Evolutionary conservation across 306 rosid genomes (phyloP), one percentile per base, ranked within the genome.

Genomic region (Prinsepia uniflora): DNA sequence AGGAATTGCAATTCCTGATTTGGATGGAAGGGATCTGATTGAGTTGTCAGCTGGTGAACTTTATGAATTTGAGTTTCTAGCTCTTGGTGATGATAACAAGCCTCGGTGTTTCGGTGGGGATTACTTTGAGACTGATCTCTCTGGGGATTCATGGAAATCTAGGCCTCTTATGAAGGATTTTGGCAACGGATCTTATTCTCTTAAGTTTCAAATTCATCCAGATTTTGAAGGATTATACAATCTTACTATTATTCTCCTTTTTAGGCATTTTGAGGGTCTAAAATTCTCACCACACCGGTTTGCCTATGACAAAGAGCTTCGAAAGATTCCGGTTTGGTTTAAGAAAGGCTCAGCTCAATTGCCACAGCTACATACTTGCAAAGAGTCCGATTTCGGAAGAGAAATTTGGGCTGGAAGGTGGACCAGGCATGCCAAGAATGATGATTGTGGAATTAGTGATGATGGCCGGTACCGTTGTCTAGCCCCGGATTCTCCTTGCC

Each of bases 21-120:
- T 90, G 78, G 92, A 86, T 72, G 71, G 62, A 55, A 54, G 56
- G 87, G 70, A 72, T 17, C 8, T 76, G 79, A 72, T 83, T 44
- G 79, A 82, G 74, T 80, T 92, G 41, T 84, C 86, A 0, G 88
- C 96, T n/a, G 98, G 92, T 15, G 91, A 86, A 49, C 71, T 82
- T 43, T 93, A 90, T 56, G 92, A 92, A 68, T 83, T 90, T 78
- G 52, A 42, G 68, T 92, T 92, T 67, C 89, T 79, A 46, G 86
- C 98, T 7, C 48, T 90, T 74, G 92, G 90, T 78, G 91, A 88
- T 77, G 73, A 40, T 14, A 89, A 89, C 40, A 84, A 75, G 14
- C 87, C 89, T 72, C 84, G 91, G 14, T 92, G 98, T 83, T 82
- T 85, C 42, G 98, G 98, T 22, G 98, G 98, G 67, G 98, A 92